These are phyloP conservation scores for Sphaerulina vaccinii DNA, from an alignment of 2,329 filamentous ascomycete species.

Conservation along the genomic window DNA sequence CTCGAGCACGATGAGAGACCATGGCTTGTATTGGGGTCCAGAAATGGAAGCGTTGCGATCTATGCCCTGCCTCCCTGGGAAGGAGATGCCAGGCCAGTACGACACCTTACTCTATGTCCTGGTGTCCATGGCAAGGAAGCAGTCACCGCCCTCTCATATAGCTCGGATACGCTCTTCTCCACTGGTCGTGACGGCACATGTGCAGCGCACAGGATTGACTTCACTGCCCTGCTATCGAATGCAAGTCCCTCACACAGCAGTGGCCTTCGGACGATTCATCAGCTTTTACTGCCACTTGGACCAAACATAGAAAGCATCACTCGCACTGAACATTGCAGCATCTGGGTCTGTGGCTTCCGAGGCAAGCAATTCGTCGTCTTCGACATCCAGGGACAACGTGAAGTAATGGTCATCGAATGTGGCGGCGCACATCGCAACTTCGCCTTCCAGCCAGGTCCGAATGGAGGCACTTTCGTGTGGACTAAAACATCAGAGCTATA, in stretches of 20 bases:
- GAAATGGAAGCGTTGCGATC: slow-evolving; percentile 54
- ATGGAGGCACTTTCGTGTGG: slow-evolving; percentile 65
- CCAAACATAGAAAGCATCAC: slow-evolving; percentile 73
- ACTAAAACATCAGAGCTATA: slow-evolving; percentile 59
- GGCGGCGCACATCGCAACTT: slow-evolving; percentile 82
- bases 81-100: not conserved
- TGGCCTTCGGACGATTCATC: slow-evolving; percentile 61
- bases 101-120: not conserved
- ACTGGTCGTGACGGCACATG: slow-evolving; percentile 76
- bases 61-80: slow-evolving; percentile 12
- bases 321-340: slow-evolving; percentile 54
- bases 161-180: slow-evolving; percentile 57
- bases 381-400: slow-evolving; percentile 69
- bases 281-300: slow-evolving; percentile 67
- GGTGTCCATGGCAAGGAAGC: slow-evolving; percentile 57
- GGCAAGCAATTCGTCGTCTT: slow-evolving; percentile 77
- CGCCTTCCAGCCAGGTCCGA: slow-evolving; percentile 50
- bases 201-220: slow-evolving; percentile 56
- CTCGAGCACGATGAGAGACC: not conserved
- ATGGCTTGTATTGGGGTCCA: slow-evolving; percentile 52
- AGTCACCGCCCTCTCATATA: slow-evolving; percentile 61
- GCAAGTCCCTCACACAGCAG: not conserved
- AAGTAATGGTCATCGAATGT: slow-evolving; percentile 72
- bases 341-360: slow-evolving; percentile 78
- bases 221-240: slow-evolving; percentile 12